Base-by-base conservation (phyloP, 2,329 filamentous ascomycete species). In the Fusarium poae region DNA sequence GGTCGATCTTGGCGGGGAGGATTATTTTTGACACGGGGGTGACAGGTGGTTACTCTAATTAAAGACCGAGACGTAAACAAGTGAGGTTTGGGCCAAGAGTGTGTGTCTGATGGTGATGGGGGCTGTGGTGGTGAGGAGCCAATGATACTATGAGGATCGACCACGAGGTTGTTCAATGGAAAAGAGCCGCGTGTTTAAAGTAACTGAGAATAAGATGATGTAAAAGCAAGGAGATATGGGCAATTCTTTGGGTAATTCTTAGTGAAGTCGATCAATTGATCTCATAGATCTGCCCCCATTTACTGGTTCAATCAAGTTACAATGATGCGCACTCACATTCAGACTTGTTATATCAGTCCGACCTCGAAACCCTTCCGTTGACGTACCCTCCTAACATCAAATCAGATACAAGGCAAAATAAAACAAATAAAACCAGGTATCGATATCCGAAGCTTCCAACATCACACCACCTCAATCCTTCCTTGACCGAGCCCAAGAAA, bases 141-240 rank as follows among this genome's bases (percentile, higher is more conserved):
- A 73, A 73, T 73, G 53, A 60, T 23, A 67, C 16, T 1, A 29
- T 52, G 20, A 57, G 54, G 50, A 51, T 67, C 44, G 34, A 50
- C 71, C 71, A 73, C 71, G 71, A 65, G 71, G 71, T 45, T 56
- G 30, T 50, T 16, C 13, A 9, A 9, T 34, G 21, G 49, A 34
- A 21, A 25, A 55, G 60, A 68, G 35, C 61, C 59, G 58, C 45
- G 56, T 62, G 32, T 37, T 42, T 15, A 51, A 59, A 27, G 20
- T n/a, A 43, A 20, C 27, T n/a, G 18, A 25, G 21, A 18, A 42
- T 42, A 16, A 10, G 25, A 62, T 42, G 10, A 21, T 25, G 21
- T 20, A 27, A 16, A 34, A 7, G 23, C 27, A 20, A 29, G 7
- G 35, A 42, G 30, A 30, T 9, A 16, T 39, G 25, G 6, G n/a